phyloP scores from a whole-genome alignment of 352 stramenopile genomes.

The Chrysophaeum taylorii region DNA sequence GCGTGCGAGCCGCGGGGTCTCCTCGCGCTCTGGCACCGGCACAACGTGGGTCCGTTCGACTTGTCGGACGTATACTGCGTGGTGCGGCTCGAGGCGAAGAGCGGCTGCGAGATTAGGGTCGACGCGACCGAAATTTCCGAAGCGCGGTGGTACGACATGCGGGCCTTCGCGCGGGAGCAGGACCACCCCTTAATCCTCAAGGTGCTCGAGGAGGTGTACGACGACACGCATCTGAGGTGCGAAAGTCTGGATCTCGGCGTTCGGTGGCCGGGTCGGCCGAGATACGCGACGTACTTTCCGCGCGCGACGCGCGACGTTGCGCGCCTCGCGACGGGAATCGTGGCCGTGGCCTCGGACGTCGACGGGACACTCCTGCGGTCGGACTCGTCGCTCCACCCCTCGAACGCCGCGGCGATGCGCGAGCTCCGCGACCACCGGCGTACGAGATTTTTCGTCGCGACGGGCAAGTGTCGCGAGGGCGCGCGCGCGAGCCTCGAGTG shows the following conservation, averaged over 20 bases:
- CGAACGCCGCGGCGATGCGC: background rate
- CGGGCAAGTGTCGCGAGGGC: constrained; percentile 48
- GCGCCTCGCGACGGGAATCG: constrained; percentile 27
- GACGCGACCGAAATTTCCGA: constrained; percentile 17
- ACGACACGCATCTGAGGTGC: background rate
- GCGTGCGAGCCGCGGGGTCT: background rate
- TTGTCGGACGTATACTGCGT: constrained; percentile 22
- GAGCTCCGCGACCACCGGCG: background rate
- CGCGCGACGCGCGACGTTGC: too few species aligned
- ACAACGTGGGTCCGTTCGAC: constrained; percentile 15
- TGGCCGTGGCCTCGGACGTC: constrained; percentile 51
- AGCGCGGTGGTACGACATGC: constrained; percentile 17
- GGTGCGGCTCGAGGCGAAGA: constrained; percentile 1
- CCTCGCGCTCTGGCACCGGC: constrained; percentile 23
- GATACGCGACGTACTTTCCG: constrained; percentile 6
- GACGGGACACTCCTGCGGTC: constrained; percentile 50
- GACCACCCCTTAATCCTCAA: constrained; percentile 22
- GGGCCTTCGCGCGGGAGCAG: constrained; percentile 13
- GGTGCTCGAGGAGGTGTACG: constrained; percentile 15
- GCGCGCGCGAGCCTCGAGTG: constrained; percentile 39
- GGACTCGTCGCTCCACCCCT: constrained; percentile 39
- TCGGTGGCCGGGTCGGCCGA: background rate
- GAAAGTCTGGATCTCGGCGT: constrained; percentile 1
- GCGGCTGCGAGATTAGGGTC: background rate
- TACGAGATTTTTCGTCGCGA: constrained; percentile 48